Evolutionary conservation across 306 rosid genomes (phyloP).

Genomic region (Fagus crenata): DNA sequence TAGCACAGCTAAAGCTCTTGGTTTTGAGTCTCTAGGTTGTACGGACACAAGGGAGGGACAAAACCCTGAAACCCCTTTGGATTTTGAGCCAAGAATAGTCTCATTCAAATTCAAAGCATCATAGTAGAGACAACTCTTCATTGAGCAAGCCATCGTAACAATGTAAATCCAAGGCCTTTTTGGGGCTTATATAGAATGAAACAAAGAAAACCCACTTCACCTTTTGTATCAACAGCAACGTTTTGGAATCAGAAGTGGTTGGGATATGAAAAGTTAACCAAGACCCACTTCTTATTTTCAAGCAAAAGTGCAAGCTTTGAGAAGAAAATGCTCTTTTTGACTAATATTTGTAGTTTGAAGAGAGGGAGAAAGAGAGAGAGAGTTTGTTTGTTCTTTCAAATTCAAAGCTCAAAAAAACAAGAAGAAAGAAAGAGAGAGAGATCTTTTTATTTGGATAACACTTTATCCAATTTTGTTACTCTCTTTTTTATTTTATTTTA

Average conservation of each 20-base stretch:
- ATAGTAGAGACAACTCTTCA: too few relatives aligned
- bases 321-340: conserved; percentile 10
- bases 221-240: conserved; percentile 1
- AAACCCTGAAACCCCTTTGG: conserved; percentile 36
- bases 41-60: conserved; percentile 22
- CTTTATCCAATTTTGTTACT: conserved; percentile 30
- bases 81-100: conserved; percentile 32
- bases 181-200: conserved; percentile 13
- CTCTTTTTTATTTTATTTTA: too few relatives aligned
- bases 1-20: conserved; percentile 35
- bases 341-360: neutral
- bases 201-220: conserved; percentile 25
- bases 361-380: neutral
- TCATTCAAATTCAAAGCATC: conserved; percentile 46
- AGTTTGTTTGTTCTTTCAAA: neutral
- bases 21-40: conserved; percentile 23
- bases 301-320: conserved; percentile 17
- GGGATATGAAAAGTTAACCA: neutral
- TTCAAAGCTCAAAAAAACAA: neutral
- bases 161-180: neutral
- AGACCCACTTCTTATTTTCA: conserved; percentile 8
- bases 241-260: conserved; percentile 4
- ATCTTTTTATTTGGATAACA: conserved; percentile 14
- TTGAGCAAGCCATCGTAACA: neutral
- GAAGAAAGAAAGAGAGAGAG: neutral